phyloP scores from a whole-genome alignment of 768 basidiomycete species.

The Dendrothele bispora region DNA sequence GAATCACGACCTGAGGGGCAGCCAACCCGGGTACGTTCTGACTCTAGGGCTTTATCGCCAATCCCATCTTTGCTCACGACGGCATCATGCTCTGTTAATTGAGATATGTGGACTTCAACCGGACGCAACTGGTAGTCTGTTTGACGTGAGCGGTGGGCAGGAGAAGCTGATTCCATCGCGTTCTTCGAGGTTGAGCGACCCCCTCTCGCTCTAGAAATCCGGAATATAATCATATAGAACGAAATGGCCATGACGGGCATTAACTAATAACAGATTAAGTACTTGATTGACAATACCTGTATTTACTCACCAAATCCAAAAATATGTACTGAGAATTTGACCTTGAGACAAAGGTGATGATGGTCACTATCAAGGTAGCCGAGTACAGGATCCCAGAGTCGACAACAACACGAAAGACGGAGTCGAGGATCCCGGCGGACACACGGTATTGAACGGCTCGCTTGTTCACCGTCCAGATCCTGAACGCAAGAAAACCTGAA shows the following conservation, averaged over 20 bases:
- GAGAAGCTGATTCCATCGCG: too few species aligned
- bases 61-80: too few species aligned
- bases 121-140: too few species aligned
- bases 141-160: too few species aligned
- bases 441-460: neutral
- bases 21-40: too few species aligned
- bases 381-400: conserved; percentile 37
- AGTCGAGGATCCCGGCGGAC: neutral
- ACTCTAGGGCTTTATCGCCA: too few species aligned
- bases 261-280: conserved; percentile 18
- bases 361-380: conserved; percentile 26
- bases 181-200: neutral
- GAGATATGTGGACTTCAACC: too few species aligned
- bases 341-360: conserved; percentile 32
- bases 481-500: conserved; percentile 11
- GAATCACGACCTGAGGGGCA: too few species aligned
- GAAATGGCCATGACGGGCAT: conserved; percentile 37
- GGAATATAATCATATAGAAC: conserved; percentile 41
- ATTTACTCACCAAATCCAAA: neutral
- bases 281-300: conserved; percentile 9
- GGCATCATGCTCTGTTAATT: too few species aligned
- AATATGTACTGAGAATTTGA: neutral
- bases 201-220: conserved; percentile 18
- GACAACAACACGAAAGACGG: conserved; percentile 27
- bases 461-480: neutral